Conservation (phyloP, 2,329 filamentous ascomycete species). For the Gremmenia infestans region DNA sequence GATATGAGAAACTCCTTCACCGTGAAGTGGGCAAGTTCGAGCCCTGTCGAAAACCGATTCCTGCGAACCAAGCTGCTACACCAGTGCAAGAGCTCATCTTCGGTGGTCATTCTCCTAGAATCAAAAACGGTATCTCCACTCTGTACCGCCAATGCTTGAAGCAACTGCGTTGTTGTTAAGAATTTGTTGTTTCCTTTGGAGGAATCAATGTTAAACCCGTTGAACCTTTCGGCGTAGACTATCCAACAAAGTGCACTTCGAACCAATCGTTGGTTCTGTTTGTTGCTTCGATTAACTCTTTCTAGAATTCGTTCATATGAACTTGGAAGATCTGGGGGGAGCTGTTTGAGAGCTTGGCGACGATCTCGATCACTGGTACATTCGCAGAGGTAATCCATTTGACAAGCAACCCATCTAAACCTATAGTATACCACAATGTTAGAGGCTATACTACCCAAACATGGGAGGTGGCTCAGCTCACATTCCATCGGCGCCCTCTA, state of each 20-base stretch:
- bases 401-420: constrained; percentile 31
- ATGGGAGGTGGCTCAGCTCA: not conserved
- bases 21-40: constrained; percentile 28
- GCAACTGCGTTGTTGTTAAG: constrained; percentile 5
- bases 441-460: not conserved
- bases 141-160: constrained; percentile 19
- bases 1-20: constrained; percentile 22
- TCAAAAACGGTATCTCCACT: constrained; percentile 10
- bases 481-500: constrained; percentile 22
- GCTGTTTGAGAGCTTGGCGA: constrained; percentile 20
- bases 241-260: constrained; percentile 16
- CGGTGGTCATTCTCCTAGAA: constrained; percentile 6
- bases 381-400: constrained; percentile 29
- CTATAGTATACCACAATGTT: constrained; percentile 8
- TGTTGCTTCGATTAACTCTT: constrained; percentile 17
- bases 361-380: constrained; percentile 21
- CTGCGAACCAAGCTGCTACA: constrained; percentile 24
- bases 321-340: constrained; percentile 22
- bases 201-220: too few species aligned
- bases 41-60: not conserved
- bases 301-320: constrained; percentile 28
- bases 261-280: constrained; percentile 16
- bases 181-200: too few species aligned
- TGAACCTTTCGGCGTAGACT: not conserved
- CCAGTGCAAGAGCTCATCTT: constrained; percentile 15